Base-by-base conservation (phyloP, 768 basidiomycete species). In the Boletus sensibilis region DNA sequence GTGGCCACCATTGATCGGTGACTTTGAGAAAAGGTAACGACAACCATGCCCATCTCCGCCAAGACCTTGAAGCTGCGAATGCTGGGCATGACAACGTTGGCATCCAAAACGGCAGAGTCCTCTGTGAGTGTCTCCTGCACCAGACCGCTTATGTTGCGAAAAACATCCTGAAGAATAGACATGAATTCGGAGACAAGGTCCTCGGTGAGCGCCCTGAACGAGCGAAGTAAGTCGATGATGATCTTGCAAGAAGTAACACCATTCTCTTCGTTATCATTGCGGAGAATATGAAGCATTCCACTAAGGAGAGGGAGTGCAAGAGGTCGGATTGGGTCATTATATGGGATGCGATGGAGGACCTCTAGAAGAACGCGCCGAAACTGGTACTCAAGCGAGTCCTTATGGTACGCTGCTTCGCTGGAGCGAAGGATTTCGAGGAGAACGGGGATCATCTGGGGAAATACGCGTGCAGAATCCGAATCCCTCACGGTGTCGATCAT, bases 191-290 rank as follows among this genome's bases (percentile, higher is more conserved):
- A 74, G 45, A 94, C 79, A 49, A 84, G 79, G 10, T 90, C 85
- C 60, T 92, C 92, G 16, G 84, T 82, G 46, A 89, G 74, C 11
- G 81, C 73, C 64, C 89, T 83, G 69, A 89, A 91, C 49, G 81
- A 83, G 47, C 96, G 85, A 65, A 91, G 83, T 21, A 94, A 79
- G 74, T 99, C 96, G 56, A 93, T 87, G 66, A 97, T 79, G 53
- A 87, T 89, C 75, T 98, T 98, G 80, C 94, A 92, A 53, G 88
- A 90, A 2, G 86, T 81, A 33, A 88, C 81, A 3, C 92, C 97
- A 66, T 94, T 95, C 69, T 99, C 97, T 74, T 99, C 97, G 69
- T 97, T 98, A 76, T 99, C 97, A 61, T 83, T 77, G 25, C 89
- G 86, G 31, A 98, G 79, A 50, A 94, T 78, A 59, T 92, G 80